Conservation (phyloP, 2,329 filamentous ascomycete species). For the Aureobasidium musti region DNA sequence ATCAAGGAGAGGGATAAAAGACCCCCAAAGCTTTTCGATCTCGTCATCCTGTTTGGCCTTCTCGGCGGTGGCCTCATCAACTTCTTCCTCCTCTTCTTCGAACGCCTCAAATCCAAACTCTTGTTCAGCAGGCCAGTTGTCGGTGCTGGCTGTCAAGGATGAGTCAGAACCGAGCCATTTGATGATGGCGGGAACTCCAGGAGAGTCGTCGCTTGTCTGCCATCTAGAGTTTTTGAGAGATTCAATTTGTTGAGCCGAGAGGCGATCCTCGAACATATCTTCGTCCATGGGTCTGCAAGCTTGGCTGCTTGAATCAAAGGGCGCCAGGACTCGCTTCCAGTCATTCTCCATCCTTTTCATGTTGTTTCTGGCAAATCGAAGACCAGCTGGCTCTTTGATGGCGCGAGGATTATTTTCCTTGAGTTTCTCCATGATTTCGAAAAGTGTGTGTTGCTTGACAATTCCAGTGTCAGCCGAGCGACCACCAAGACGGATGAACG, state of each 20-base stretch:
- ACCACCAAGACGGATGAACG: conserved; percentile 68
- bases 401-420: background rate
- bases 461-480: conserved; percentile 64
- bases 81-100: conserved; percentile 62
- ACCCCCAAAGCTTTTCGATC: conserved; percentile 54
- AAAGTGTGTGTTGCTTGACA: conserved; percentile 68
- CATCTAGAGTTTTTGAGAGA: conserved; percentile 9
- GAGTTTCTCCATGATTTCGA: conserved; percentile 51
- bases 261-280: background rate
- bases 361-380: background rate
- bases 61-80: conserved; percentile 63
- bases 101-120: conserved; percentile 57
- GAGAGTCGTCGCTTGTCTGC: background rate
- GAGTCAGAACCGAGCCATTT: conserved; percentile 20
- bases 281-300: background rate
- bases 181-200: conserved; percentile 4
- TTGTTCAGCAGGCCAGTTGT: conserved; percentile 10
- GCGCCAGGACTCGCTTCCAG: background rate
- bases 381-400: background rate
- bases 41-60: conserved; percentile 55
- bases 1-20: conserved; percentile 11
- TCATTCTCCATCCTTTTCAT: conserved; percentile 13
- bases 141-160: background rate
- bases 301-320: background rate
- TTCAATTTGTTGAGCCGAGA: conserved; percentile 9